Base-by-base conservation (phyloP, 805 yeast species). In the Yarrowia osloensis region DNA sequence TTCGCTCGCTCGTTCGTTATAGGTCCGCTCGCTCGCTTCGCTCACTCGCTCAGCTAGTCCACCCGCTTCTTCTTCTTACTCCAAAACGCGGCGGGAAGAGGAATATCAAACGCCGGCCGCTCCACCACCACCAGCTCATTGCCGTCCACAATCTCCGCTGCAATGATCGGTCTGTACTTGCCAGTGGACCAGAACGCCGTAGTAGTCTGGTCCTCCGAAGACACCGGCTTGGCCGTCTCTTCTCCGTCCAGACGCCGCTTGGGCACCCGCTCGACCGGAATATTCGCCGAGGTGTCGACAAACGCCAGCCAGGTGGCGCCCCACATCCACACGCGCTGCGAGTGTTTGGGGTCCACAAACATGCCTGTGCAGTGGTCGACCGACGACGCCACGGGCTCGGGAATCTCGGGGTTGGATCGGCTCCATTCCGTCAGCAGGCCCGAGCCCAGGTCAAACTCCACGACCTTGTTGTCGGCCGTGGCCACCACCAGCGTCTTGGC, bases 301-400 rank as follows among this genome's bases (percentile, higher is more conserved):
- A 84, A 89, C 4, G 88, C 84, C 17, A 93, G 71, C 96, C 97
- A 94, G 63, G 84, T 84, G 22, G 89, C 82, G 1, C 97, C 96
- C 85, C 90, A 92, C n/a, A 91, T 77, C 97, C 97, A 94, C 17
- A 89, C 78, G 67, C 85, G 81, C 37, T 78, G 73, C 1, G 77
- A 70, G 22, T 33, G 40, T 6, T 61, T 44, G 37, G 78, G 76
- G 65, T 85, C 86, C 17, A 75, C 73, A 73, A 89, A 90, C 13
- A 90, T 76, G 17, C 97, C 97, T 68, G 85, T 82, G 67, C 96
- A 87, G 71, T 88, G 86, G 67, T 89, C 94, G 19, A 83, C 84
- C 65, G 84, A 79, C 2, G 80, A 75, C 19, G 81, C 74, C 69
- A 89, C 86, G 69, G 86, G 85, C 40, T 80, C 80, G 1, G 98